Evolutionary conservation across 768 basidiomycete species (phyloP), one percentile per base, ranked within the genome.

Genomic region (Pseudohyphozyma bogoriensis): DNA sequence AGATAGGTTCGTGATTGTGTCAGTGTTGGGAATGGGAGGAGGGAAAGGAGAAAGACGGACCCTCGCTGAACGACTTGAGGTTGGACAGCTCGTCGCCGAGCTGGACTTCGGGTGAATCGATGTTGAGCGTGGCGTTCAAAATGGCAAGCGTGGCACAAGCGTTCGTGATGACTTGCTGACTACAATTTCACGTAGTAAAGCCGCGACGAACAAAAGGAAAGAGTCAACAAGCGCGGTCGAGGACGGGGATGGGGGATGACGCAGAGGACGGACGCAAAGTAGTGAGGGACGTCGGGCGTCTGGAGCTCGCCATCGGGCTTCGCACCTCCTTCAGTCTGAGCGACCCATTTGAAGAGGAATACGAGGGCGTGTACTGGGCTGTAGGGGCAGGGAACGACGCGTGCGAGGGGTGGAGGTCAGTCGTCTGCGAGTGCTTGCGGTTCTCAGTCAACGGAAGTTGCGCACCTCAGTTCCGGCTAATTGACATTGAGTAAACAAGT

Each of bases 311-410:
- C 62, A 39, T 64, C 62, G 57, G 60, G 57, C 20, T 47, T 56
- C 3, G 62, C 42, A n/a, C 58, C 56, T 8, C 78, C 76, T 18
- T 85, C 84, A n/a, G n/a, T n/a, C n/a, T n/a, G n/a, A n/a, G n/a
- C n/a, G n/a, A 90, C 76, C 85, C 89, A 96, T 78, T 96, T 95
- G 80, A 97, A 97, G 49, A 97, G 79, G 73, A 97, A 96, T 61
- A 97, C 86, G 31, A 97, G 78, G 1, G 93, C 91, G 66, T 87
- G 85, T 3, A 96, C 76, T 47, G 92, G 92, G 68, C 51, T 59
- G 54, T 87, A 81, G 24, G 92, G 75, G 15, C 82, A 78, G 11
- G 22, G 12, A 13, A 7, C 15, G 24, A 13, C 28, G 36, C 10
- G 33, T n/a, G 18, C 50, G 12, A 4, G n/a, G 22, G 22, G 32